These are phyloP conservation scores for Pisolithus sp. DNA, from an alignment of 768 basidiomycete genomes.

Conservation along the genomic window DNA sequence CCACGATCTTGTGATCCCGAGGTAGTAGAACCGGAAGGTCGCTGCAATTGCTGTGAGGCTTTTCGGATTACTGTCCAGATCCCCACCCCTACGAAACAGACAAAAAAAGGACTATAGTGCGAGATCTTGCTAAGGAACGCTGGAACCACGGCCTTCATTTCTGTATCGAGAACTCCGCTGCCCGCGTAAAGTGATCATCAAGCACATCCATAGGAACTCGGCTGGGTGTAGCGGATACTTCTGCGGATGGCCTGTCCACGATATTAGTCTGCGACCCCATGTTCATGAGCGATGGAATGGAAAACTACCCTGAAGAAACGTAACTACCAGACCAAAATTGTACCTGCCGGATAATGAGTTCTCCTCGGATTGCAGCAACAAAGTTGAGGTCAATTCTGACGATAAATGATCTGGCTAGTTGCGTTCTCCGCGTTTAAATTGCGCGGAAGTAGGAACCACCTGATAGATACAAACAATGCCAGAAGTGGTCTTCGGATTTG, in stretches of 20 bases:
- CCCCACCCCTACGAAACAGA: slow-evolving; percentile 74
- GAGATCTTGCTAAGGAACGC: slow-evolving; percentile 54
- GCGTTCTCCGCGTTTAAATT: background rate
- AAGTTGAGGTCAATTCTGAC: slow-evolving; percentile 51
- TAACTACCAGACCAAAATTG: slow-evolving; percentile 59
- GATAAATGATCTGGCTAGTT: background rate
- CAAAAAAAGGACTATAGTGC: slow-evolving; percentile 50
- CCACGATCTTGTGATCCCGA: background rate
- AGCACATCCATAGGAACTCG: background rate
- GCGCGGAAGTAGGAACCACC: slow-evolving; percentile 33
- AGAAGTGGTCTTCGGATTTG: slow-evolving; percentile 76
- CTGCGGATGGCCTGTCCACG: slow-evolving; percentile 59
- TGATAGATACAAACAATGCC: slow-evolving; percentile 62
- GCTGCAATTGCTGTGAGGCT: slow-evolving; percentile 27
- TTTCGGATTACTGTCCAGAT: slow-evolving; percentile 46
- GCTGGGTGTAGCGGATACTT: slow-evolving; percentile 35
- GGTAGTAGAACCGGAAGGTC: slow-evolving; percentile 4
- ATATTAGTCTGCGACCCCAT: slow-evolving; percentile 58
- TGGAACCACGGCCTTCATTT: slow-evolving; percentile 51
- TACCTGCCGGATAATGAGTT: slow-evolving; percentile 49
- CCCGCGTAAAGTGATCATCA: background rate
- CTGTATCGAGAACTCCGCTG: slow-evolving; percentile 46
- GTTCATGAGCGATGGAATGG: background rate
- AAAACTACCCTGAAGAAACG: background rate
- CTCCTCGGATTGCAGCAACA: slow-evolving; percentile 54